A percentile compares a stretch with the other conserved stretches of the same genome.
These are phyloP conservation scores for Metarhizium anisopliae DNA, from an alignment of 2,329 filamentous ascomycete species.

Conservation along the genomic window DNA sequence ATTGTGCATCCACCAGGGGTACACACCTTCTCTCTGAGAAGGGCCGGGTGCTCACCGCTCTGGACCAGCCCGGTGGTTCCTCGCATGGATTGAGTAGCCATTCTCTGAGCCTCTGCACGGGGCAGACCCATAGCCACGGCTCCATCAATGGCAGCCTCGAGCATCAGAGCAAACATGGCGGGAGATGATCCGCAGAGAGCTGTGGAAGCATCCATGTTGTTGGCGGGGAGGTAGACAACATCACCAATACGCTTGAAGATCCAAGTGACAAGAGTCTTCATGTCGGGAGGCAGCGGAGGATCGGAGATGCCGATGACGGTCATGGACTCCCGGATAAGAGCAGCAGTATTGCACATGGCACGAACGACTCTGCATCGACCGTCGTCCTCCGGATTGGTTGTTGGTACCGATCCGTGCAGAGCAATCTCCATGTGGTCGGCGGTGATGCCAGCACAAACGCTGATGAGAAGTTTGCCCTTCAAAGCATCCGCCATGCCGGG, in stretches of 20 bases:
- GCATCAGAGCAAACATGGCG: constrained; percentile 66
- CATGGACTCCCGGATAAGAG: constrained; percentile 72
- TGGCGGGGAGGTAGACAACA: constrained; percentile 57
- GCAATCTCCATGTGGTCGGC: constrained; percentile 57
- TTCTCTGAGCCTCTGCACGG: constrained; percentile 60
- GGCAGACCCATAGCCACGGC: constrained; percentile 73
- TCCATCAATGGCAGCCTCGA: constrained; percentile 69
- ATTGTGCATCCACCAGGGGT: constrained; percentile 75
- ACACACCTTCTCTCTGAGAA: constrained; percentile 66
- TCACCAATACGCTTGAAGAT: constrained; percentile 69
- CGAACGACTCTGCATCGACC: constrained; percentile 58
- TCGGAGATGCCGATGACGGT: constrained; percentile 62
- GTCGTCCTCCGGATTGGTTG: constrained; percentile 34
- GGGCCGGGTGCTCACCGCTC: constrained; percentile 63
- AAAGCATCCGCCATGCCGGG: constrained; percentile 65
- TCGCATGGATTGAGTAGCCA: constrained; percentile 73
- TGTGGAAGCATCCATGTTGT: constrained; percentile 63
- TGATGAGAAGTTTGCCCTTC: constrained; percentile 71
- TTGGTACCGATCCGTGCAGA: constrained; percentile 47
- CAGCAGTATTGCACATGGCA: constrained; percentile 80
- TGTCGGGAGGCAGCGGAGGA: constrained; percentile 45
- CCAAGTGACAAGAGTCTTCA: constrained; percentile 56
- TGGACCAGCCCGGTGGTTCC: constrained; percentile 63
- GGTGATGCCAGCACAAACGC: constrained; percentile 70
- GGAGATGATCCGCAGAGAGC: constrained; percentile 67